Base-by-base conservation (phyloP, 1,284 basidiomycete genomes). In the Entoloma clypeatum region DNA sequence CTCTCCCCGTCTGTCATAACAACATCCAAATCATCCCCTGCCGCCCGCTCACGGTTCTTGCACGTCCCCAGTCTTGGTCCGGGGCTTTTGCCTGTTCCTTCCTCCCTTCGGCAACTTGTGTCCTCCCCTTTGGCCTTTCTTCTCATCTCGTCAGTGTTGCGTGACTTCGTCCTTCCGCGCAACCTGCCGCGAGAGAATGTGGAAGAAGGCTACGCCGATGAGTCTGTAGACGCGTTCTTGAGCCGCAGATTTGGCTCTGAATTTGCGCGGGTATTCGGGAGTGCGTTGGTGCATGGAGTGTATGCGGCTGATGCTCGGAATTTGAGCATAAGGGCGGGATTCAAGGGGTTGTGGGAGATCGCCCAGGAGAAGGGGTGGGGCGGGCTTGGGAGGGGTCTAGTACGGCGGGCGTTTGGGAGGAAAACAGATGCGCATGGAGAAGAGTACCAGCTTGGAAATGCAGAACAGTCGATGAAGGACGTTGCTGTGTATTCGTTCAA, bases 211-310 rank as follows among this genome's bases (percentile, higher is more conserved):
- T 45, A 61, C 7, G 51, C 60, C 1, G 94, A 97, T 59, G 93
- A 97, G 58, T 86, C 84, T 3, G 72, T 98, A 13, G 81, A 95
- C 52, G 62, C 75, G 0, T 91, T 98, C 55, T 63, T 97, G 42
- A 61, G 75, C 0, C 74, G 91, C 4, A 74, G 92, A 8, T 87
- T 97, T 44, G 91, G 92, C 0, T 56, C 68, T 2, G 61, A 70
- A 1, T 77, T 94, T 41, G 89, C 92, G 0, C 74, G 79, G 7
- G 75, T 76, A 3, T 74, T 96, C 36, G 83, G 87, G 3, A 90
- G 86, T 42, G 87, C 93, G 0, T 71, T 97, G 48, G 78, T 93
- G 1, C 94, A 97, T 55, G 95, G 94, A 0, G 88, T 99, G 45
- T 97, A 96, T 58, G 92, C 92, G 1, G 81, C 90, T 0, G 92